phyloP scores from a whole-genome alignment of 179 eudicot genomes.

The Gypsophila paniculata region DNA sequence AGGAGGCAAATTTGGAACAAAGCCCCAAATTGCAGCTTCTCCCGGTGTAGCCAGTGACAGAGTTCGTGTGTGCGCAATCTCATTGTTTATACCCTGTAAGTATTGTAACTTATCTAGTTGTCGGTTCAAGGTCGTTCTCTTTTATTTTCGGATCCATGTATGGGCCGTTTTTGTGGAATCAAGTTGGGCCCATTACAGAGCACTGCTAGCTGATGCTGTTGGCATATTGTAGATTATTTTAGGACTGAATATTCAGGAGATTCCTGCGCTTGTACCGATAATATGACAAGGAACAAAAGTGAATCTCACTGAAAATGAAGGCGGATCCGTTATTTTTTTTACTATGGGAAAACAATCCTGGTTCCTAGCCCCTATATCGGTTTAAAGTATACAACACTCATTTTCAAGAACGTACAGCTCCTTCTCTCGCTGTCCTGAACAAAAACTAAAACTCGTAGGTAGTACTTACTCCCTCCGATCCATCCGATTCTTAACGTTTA shows the following conservation, averaged over 20 bases:
- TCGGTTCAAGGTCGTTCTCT: conserved; percentile 6
- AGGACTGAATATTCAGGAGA: conserved; percentile 5
- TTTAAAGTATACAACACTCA: too few species aligned
- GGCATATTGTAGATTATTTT: background rate
- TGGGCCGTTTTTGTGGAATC: conserved; percentile 19
- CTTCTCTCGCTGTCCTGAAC: too few species aligned
- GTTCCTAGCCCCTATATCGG: too few species aligned
- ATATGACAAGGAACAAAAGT: background rate
- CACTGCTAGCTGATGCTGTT: conserved; percentile 1
- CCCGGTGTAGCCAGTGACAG: conserved; percentile 30
- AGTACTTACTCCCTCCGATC: too few species aligned
- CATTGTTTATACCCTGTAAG: conserved; percentile 27
- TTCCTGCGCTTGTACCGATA: background rate
- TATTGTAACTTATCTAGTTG: conserved; percentile 20
- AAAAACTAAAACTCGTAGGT: too few species aligned
- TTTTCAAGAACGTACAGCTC: too few species aligned
- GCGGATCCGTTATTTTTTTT: too few species aligned
- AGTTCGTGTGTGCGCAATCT: background rate
- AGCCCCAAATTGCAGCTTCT: conserved; percentile 37
- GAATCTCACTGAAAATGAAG: background rate
- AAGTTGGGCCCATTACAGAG: conserved; percentile 12
- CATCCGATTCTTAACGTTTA: too few species aligned
- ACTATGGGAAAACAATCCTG: too few species aligned
- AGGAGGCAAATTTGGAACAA: conserved; percentile 29
- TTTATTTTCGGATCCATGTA: background rate